Conservation (phyloP, 345 rosid species). For the Microthlaspi erraticum region DNA sequence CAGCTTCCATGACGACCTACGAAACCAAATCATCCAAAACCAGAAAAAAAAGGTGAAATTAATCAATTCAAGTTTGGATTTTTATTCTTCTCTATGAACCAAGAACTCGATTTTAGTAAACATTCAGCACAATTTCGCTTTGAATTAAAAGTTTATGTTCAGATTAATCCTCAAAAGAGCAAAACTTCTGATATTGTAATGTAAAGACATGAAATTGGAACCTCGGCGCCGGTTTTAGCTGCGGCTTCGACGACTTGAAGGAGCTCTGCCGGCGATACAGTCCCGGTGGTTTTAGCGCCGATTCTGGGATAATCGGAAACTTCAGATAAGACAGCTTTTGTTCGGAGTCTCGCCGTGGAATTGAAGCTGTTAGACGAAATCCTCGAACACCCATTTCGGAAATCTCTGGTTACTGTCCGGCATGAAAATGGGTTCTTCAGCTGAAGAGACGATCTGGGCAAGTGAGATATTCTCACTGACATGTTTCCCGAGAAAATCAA, state of each 20-base stretch:
- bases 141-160: background rate
- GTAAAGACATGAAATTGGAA: slow-evolving; percentile 31
- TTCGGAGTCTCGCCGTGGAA: slow-evolving; percentile 22
- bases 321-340: slow-evolving; percentile 58
- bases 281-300: slow-evolving; percentile 70
- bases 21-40: background rate
- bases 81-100: background rate
- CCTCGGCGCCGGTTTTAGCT: slow-evolving; percentile 91
- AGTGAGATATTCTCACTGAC: slow-evolving; percentile 49
- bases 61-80: background rate
- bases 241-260: slow-evolving; percentile 81
- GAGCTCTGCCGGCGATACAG: slow-evolving; percentile 67
- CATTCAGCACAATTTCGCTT: background rate
- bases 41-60: background rate
- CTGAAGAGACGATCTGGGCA: slow-evolving; percentile 46
- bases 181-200: background rate
- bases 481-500: slow-evolving; percentile 54
- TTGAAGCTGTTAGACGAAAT: slow-evolving; percentile 30
- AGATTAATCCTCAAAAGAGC: background rate
- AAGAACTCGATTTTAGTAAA: slow-evolving; percentile 8
- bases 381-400: slow-evolving; percentile 40
- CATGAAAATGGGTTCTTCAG: slow-evolving; percentile 34
- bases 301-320: slow-evolving; percentile 55
- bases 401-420: slow-evolving; percentile 22
- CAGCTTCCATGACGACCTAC: slow-evolving; percentile 96